Percentiles rank a stretch among this genome's conserved stretches.
Evolutionary conservation across 2,329 filamentous ascomycete species (phyloP).

Genomic region (Fusarium piperis): DNA sequence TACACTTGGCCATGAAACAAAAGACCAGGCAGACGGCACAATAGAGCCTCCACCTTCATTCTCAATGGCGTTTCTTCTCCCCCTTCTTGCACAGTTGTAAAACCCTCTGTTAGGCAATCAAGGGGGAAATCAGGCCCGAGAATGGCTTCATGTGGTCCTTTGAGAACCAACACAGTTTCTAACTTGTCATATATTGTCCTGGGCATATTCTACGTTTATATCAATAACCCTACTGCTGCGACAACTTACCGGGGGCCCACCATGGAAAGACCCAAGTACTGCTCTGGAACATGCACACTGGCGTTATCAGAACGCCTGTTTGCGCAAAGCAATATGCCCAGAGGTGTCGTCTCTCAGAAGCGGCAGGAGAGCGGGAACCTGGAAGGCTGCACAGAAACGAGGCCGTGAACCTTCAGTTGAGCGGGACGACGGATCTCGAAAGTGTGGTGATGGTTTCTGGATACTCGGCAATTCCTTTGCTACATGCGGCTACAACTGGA

Average conservation of each 20-base stretch:
- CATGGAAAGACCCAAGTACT: not conserved
- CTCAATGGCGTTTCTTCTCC: not conserved
- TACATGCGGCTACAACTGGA: not conserved
- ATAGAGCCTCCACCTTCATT: not conserved
- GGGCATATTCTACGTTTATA: not conserved
- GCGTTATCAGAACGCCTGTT: not conserved
- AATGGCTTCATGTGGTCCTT: not conserved
- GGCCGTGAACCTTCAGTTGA: not conserved
- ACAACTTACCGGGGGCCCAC: not conserved
- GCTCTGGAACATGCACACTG: not conserved
- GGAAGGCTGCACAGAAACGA: not conserved
- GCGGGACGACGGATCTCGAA: not conserved
- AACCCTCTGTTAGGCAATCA: not conserved
- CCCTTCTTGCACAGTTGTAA: too few relatives aligned
- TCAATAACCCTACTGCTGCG: not conserved
- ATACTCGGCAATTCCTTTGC: not conserved
- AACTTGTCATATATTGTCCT: not conserved
- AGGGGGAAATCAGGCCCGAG: not conserved
- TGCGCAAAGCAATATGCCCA: not conserved
- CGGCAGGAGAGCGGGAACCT: not conserved
- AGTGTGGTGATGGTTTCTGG: not conserved
- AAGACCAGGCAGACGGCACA: not conserved
- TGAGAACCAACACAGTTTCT: not conserved
- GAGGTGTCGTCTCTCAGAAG: not conserved
- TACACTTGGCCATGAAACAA: not conserved